Percentiles rank a stretch among this genome's conserved stretches.
These are phyloP conservation scores for Fusarium sp. DNA, from an alignment of 2,329 filamentous ascomycete species.

Conservation along the genomic window DNA sequence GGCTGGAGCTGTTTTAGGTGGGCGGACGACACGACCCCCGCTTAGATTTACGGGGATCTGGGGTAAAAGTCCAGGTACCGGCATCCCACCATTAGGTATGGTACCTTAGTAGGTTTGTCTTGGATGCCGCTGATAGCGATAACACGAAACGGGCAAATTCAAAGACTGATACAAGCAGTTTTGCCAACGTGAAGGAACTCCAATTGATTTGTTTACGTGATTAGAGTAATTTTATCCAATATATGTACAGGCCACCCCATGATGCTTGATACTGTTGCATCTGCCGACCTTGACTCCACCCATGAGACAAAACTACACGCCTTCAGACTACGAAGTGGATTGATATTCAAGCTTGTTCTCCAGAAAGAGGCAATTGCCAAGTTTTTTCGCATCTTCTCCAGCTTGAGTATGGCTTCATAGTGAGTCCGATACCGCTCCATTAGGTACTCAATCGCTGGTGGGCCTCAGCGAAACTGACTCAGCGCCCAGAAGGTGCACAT, in stretches of 20 bases:
- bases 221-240: background rate
- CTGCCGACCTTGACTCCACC: background rate
- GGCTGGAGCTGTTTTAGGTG: constrained; percentile 7
- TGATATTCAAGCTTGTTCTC: background rate
- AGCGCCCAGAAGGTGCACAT: constrained; percentile 19
- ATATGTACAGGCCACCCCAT: background rate
- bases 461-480: constrained; percentile 21
- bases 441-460: background rate
- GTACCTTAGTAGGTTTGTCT: background rate
- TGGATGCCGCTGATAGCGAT: constrained; percentile 6
- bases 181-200: background rate
- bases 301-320: background rate
- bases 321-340: background rate
- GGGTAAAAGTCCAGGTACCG: constrained; percentile 36
- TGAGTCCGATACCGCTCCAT: constrained; percentile 33
- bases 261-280: background rate
- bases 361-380: background rate
- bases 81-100: background rate
- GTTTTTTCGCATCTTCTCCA: background rate
- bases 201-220: background rate
- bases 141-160: background rate
- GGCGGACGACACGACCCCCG: background rate
- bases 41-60: constrained; percentile 35
- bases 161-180: background rate
- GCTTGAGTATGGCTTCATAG: background rate